Evolutionary conservation across 306 rosid genomes (phyloP), one percentile per base, ranked within the genome.

Genomic region (Sophora flavescens): DNA sequence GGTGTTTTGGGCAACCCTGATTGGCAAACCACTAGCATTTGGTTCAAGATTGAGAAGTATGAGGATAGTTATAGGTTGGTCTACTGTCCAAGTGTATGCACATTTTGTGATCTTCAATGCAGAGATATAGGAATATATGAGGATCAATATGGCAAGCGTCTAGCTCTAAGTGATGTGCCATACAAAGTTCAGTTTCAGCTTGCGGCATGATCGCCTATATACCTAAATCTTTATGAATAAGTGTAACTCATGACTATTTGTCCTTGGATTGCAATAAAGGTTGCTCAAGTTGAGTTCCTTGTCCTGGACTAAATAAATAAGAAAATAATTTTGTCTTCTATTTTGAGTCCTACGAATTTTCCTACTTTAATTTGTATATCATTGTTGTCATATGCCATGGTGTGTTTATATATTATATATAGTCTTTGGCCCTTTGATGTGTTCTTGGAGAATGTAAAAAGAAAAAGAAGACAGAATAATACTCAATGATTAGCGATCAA

Each of bases 51-150:
- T 26, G 87, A 87, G 80, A 84, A 77, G 64, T 63, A 47, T 1
- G 80, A 76, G 22, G 71, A 33, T 0, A 70, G 45, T 39, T 91
- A 86, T 63, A 89, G 86, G 66, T 33, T 91, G 0, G 79, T 66
- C 0, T 91, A 82, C n/a, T 91, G 93, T 54, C 93, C 96, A 13
- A 70, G 51, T 1, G 93, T 91, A 9, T 87, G 91, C 30, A 52
- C 15, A 8, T 42, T 59, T 52, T 87, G 91, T 54, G 80, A 35
- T 53, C 78, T 81, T 39, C 6, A 54, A 36, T 88, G 96, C 17
- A 76, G 33, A 18, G 91, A 85, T 72, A 48, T 91, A 3, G 84
- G 84, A 0, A 1, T 80, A 18, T 38, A 65, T 8, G 38, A 15
- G 16, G 80, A 80, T 28, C 32, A 41, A 5, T 5, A 59, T 50